phyloP scores from a whole-genome alignment of 768 basidiomycete genomes.

The Suillus alpinus region DNA sequence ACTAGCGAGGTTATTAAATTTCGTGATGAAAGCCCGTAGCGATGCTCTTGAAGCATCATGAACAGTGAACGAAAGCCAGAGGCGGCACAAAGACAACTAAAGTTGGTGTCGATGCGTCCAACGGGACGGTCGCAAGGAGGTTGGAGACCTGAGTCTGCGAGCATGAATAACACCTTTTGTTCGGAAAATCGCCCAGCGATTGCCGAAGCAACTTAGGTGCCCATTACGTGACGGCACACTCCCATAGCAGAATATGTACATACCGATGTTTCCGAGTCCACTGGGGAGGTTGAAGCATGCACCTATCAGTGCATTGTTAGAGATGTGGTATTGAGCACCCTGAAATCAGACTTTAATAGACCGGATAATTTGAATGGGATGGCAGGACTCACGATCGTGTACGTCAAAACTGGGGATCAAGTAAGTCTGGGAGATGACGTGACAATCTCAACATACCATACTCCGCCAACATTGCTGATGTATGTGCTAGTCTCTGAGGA shows the following conservation, averaged over 20 bases:
- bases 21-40: too few relatives aligned
- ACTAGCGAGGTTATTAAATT: too few relatives aligned
- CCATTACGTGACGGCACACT: too few relatives aligned
- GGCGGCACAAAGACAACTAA: too few relatives aligned
- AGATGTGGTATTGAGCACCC: slow-evolving; percentile 55
- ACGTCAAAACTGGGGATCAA: slow-evolving; percentile 41
- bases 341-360: slow-evolving; percentile 16
- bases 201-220: slow-evolving; percentile 50
- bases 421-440: background rate
- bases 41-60: too few relatives aligned
- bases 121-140: too few relatives aligned
- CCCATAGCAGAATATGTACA: slow-evolving; percentile 17
- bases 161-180: too few relatives aligned
- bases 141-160: too few relatives aligned
- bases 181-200: slow-evolving; percentile 57
- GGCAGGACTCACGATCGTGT: slow-evolving; percentile 48
- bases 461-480: slow-evolving; percentile 37
- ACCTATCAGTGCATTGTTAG: slow-evolving; percentile 55
- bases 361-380: background rate
- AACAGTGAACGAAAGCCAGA: too few relatives aligned
- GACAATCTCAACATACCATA: slow-evolving; percentile 31
- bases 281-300: slow-evolving; percentile 57
- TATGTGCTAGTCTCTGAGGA: slow-evolving; percentile 31
- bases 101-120: too few relatives aligned
- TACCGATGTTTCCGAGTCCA: slow-evolving; percentile 60